Percentiles rank a stretch among this genome's conserved stretches.
Evolutionary conservation across 768 basidiomycete genomes (phyloP).

Genomic region (Agaricus blazei): DNA sequence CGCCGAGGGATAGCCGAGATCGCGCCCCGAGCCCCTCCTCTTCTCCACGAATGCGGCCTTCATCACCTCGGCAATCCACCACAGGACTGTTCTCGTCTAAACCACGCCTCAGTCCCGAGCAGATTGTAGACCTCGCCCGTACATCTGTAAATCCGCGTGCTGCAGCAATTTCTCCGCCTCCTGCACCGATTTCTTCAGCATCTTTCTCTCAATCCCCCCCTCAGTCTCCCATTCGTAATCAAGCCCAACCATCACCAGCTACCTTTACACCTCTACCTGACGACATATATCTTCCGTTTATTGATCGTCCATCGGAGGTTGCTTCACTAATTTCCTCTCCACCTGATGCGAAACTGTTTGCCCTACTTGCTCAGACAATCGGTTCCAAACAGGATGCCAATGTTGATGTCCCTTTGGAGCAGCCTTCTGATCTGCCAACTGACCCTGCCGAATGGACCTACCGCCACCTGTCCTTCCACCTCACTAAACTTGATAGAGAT

Average conservation of each 20-base stretch:
- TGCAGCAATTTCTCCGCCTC: constrained; percentile 13
- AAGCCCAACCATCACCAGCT: constrained; percentile 31
- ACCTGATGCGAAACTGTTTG: constrained; percentile 67
- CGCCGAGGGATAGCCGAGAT: constrained; percentile 9
- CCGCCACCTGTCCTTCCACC: constrained; percentile 59
- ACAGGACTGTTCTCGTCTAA: constrained; percentile 31
- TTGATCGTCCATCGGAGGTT: constrained; percentile 79
- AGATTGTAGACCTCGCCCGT: constrained; percentile 69
- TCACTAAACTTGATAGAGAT: constrained; percentile 59
- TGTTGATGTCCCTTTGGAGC: constrained; percentile 4
- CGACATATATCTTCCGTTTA: constrained; percentile 79
- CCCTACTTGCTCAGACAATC: constrained; percentile 71
- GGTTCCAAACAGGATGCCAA: constrained; percentile 21
- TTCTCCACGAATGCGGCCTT: constrained; percentile 43
- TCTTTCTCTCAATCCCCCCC: not conserved
- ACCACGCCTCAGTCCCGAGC: constrained; percentile 62
- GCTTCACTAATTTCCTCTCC: constrained; percentile 55
- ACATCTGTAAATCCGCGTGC: constrained; percentile 43
- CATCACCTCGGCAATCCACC: constrained; percentile 37
- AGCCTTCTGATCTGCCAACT: constrained; percentile 28
- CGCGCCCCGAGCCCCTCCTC: constrained; percentile 25
- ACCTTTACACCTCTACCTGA: constrained; percentile 74
- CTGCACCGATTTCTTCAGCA: constrained; percentile 22
- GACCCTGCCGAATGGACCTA: constrained; percentile 73
- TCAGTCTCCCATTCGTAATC: not conserved